Evolutionary conservation across 208 protist genomes (phyloP).

Genomic region (Acanthamoeba lenticulata): DNA sequence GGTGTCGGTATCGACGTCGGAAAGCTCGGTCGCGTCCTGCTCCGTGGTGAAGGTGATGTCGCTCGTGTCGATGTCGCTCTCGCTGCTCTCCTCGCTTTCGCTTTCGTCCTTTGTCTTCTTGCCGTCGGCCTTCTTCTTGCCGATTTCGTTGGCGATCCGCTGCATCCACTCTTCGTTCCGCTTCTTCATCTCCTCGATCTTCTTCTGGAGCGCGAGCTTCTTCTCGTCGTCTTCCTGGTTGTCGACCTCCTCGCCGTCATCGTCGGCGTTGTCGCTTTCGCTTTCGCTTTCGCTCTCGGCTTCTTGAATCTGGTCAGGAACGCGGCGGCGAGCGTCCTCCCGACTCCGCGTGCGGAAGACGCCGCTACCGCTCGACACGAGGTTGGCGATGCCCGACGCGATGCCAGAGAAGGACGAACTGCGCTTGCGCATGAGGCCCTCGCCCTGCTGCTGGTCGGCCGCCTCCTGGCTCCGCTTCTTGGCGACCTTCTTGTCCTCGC

Average conservation of each 20-base stretch:
- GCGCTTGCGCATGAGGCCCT: background rate
- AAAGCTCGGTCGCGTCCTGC: background rate
- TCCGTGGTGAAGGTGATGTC: slow-evolving; percentile 5
- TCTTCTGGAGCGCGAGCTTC: background rate
- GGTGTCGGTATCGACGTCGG: background rate
- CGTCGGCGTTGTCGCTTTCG: background rate
- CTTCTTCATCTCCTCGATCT: slow-evolving; percentile 45
- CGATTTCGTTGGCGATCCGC: slow-evolving; percentile 1
- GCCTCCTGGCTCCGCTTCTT: slow-evolving; percentile 19
- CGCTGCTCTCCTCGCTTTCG: background rate
- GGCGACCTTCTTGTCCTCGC: background rate
- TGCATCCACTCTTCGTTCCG: slow-evolving; percentile 17
- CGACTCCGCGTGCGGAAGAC: background rate
- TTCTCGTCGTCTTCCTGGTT: background rate
- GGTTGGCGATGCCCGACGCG: background rate
- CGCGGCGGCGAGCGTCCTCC: background rate
- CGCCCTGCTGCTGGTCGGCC: background rate
- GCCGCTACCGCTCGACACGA: background rate
- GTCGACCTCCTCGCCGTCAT: background rate
- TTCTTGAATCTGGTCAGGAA: background rate
- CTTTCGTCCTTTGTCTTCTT: background rate
- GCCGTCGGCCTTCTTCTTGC: background rate
- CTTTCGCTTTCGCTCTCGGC: background rate
- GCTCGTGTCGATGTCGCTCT: slow-evolving; percentile 10
- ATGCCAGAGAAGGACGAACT: background rate